phyloP scores from a whole-genome alignment of 345 rosid genomes.

The Xanthoceras sorbifolium region DNA sequence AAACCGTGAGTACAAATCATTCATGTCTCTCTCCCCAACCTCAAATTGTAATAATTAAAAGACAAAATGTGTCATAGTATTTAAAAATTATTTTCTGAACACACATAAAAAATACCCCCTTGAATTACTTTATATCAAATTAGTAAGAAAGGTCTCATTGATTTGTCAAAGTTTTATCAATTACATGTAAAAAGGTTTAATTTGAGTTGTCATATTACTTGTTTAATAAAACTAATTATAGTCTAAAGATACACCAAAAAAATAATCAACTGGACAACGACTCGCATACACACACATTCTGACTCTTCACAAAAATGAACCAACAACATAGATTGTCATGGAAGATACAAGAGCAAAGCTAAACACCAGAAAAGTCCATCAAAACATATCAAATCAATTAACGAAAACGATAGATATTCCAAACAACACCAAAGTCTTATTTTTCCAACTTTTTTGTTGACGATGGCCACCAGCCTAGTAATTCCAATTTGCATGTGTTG shows the following conservation, averaged over 20 bases:
- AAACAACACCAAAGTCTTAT: not conserved
- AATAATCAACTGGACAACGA: not conserved
- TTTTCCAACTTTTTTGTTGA: not conserved
- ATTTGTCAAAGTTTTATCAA: not conserved
- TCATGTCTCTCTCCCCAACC: no score
- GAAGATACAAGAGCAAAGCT: not conserved
- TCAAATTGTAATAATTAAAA: no score
- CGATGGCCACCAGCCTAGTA: not conserved
- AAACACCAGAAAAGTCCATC: not conserved
- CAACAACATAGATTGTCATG: not conserved
- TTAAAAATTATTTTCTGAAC: not conserved
- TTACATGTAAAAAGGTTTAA: not conserved
- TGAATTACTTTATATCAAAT: not conserved
- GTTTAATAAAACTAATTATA: no score
- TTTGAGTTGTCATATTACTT: not conserved
- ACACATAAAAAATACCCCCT: no score
- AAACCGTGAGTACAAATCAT: no score
- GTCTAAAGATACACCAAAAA: no score
- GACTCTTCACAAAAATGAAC: not conserved
- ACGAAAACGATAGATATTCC: not conserved
- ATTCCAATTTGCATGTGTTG: not conserved
- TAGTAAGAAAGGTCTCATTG: not conserved
- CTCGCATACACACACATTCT: not conserved
- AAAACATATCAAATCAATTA: not conserved
- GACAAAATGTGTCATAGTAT: no score